Evolutionary conservation across 768 basidiomycete species (phyloP).

Genomic region (Rhodotorula kratochvilovae): DNA sequence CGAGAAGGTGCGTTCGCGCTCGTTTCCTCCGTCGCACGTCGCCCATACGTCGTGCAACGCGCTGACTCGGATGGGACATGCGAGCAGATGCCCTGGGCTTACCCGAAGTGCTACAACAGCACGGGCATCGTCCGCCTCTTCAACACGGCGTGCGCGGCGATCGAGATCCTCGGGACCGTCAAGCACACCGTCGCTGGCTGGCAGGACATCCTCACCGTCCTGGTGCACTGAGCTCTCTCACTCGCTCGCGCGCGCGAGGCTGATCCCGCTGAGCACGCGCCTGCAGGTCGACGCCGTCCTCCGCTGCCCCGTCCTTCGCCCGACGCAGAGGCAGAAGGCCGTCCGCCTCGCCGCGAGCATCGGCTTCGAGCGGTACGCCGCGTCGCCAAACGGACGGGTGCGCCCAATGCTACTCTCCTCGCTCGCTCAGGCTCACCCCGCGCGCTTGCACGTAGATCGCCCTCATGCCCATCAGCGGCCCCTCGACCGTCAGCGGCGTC

Average conservation of each 20-base stretch:
- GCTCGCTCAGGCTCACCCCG: too few species aligned
- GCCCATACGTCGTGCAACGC: too few species aligned
- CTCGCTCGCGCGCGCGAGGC: not conserved
- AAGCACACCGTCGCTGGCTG: not conserved
- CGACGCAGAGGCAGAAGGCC: conserved; percentile 10
- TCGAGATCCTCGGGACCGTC: conserved; percentile 30
- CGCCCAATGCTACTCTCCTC: not conserved
- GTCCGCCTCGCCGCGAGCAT: conserved; percentile 5
- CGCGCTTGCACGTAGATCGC: not conserved
- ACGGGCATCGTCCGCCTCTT: conserved; percentile 22
- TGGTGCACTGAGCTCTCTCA: conserved; percentile 8
- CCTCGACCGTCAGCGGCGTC: not conserved
- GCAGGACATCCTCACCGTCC: conserved; percentile 19
- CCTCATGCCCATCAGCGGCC: not conserved
- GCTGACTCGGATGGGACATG: too few species aligned
- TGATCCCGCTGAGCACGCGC: not conserved
- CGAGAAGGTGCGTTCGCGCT: conserved; percentile 35
- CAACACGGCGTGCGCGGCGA: conserved; percentile 17
- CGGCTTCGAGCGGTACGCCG: conserved; percentile 4
- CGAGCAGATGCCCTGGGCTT: conserved; percentile 22
- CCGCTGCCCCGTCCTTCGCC: conserved; percentile 16
- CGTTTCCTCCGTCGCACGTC: too few species aligned
- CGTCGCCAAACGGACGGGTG: not conserved
- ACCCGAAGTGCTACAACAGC: conserved; percentile 11
- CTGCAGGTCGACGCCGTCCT: conserved; percentile 18